Evolutionary conservation across 768 basidiomycete genomes (phyloP), one percentile per base, ranked within the genome.

Genomic region (Kwoniella botswanensis): DNA sequence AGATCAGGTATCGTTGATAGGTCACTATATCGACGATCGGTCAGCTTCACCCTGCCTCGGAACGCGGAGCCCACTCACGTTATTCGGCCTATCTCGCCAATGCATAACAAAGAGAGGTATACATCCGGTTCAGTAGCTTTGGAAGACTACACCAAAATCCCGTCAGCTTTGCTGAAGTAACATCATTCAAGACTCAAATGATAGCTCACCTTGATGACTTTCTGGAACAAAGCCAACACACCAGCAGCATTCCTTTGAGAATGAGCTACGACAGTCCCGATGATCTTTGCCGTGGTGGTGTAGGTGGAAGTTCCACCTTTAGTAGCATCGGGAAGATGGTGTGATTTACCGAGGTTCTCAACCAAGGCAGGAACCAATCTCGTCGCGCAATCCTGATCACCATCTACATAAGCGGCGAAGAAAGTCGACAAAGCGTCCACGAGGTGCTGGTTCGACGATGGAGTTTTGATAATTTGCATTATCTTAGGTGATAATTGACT

Each of bases 81-180:
- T 77, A 90, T 90, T 43, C 95, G 90, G 42, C 96, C 97, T 52
- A 98, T 87, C 83, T 98, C 97, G 58, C 97, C 97, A 61, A 98
- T 86, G 52, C 93, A 91, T 15, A 97, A 86, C 65, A 98, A 86
- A 74, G 93, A 92, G 24, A 99, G 87, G 42, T 93, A 90, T 7
- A 93, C 87, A 52, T 90, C 86, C 1, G 88, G 86, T 18, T 91
- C 84, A 73, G 88, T 89, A 7, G 90, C 88, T 81, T 85, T 85
- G 43, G 44, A 5, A 3, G 76, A 72, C 78, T 79, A 54, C 3
- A 46, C 71, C 26, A 26, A 66, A 56, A 72, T 75, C 26, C 86
- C 87, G 88, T 70, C 29, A 21, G 52, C 69, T 12, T 69, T 74
- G 78, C 71, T 46, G 50, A 42, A 41, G 10, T 10, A 1, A 60